Evolutionary conservation across 768 basidiomycete genomes (phyloP).

Genomic region (Boletus edulis): DNA sequence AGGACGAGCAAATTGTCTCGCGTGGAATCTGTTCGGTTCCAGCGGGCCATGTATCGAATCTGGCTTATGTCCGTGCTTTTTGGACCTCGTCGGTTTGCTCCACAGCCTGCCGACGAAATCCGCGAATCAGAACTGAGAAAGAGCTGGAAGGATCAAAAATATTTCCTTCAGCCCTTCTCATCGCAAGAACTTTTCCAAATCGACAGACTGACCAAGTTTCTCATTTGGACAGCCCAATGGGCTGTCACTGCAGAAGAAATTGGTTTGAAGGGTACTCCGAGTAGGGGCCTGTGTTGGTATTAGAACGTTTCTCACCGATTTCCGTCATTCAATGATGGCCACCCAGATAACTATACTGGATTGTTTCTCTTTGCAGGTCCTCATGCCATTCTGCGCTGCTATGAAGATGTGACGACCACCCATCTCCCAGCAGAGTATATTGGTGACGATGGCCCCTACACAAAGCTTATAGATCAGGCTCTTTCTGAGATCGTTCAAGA

Average conservation of each 20-base stretch:
- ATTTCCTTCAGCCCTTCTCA: constrained; percentile 2
- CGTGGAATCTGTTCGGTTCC: constrained; percentile 32
- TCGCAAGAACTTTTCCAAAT: constrained; percentile 5
- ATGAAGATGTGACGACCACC: not conserved
- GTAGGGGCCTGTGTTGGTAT: not conserved
- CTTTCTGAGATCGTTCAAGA: not conserved
- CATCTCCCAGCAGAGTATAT: not conserved
- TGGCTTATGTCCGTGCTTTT: constrained; percentile 20
- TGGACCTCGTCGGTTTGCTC: not conserved
- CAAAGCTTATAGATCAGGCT: not conserved
- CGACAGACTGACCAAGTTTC: not conserved
- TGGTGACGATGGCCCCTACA: not conserved
- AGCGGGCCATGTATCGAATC: constrained; percentile 28
- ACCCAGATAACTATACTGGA: not conserved
- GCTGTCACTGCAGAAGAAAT: not conserved
- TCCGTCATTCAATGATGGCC: not conserved
- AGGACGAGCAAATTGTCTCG: constrained; percentile 26
- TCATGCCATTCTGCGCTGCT: constrained; percentile 4
- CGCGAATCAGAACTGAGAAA: not conserved
- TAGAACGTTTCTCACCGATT: not conserved
- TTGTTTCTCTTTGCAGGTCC: constrained; percentile 13
- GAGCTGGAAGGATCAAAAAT: not conserved
- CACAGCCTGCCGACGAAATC: not conserved
- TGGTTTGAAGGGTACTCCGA: not conserved
- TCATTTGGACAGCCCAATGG: not conserved